Conservation (phyloP, 345 rosid genomes). For the Corchorus olitorius region DNA sequence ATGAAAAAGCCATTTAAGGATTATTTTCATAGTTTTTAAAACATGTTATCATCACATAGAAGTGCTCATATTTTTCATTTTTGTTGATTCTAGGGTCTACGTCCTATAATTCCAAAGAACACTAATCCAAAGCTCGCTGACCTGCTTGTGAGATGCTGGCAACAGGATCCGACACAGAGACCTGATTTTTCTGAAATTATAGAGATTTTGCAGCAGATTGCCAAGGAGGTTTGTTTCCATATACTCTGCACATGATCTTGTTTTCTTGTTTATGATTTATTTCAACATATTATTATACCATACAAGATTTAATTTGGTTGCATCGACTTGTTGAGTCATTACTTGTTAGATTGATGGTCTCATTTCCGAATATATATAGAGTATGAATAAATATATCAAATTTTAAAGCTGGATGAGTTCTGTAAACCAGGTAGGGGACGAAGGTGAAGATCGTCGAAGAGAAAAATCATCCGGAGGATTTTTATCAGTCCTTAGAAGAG, state of each 20-base stretch:
- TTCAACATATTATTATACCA: too few relatives aligned
- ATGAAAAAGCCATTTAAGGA: not conserved
- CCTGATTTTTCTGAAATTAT: conserved; percentile 86
- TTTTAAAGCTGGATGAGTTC: not conserved
- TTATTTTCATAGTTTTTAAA: not conserved
- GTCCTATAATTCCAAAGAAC: conserved; percentile 80
- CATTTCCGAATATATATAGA: not conserved
- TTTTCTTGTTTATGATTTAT: not conserved
- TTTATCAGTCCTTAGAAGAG: conserved; percentile 79
- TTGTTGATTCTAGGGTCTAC: conserved; percentile 51
- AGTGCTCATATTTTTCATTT: conserved; percentile 1
- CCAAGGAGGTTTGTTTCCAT: conserved; percentile 62
- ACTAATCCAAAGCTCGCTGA: conserved; percentile 64
- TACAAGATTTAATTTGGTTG: not conserved
- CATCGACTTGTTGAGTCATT: not conserved
- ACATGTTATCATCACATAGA: not conserved
- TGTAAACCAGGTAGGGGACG: conserved; percentile 62
- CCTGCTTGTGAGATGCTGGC: conserved; percentile 81
- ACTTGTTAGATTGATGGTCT: not conserved
- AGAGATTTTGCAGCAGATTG: conserved; percentile 63
- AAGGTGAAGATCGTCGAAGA: conserved; percentile 66
- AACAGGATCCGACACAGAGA: conserved; percentile 80
- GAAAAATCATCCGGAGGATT: conserved; percentile 75
- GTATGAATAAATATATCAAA: not conserved
- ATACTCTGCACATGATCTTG: not conserved